Evolutionary conservation across 805 yeast genomes (phyloP).

Genomic region (Sporopachydermia quercuum): DNA sequence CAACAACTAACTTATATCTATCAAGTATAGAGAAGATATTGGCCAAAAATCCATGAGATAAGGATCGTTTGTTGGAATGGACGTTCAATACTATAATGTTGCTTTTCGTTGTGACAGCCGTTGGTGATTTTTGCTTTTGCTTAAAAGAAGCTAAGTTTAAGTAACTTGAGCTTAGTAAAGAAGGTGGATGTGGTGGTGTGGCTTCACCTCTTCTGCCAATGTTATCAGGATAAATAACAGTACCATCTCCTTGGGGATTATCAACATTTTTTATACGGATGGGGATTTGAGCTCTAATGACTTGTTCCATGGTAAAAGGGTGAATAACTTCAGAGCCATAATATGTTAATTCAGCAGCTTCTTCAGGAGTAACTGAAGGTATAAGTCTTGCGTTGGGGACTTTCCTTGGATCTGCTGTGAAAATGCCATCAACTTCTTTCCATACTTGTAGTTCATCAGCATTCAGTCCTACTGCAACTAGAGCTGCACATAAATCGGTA

Average conservation of each 20-base stretch:
- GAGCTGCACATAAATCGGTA: constrained; percentile 94
- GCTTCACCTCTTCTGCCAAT: constrained; percentile 71
- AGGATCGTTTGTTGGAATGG: constrained; percentile 84
- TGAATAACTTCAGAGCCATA: constrained; percentile 97
- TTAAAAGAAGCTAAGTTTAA: constrained; percentile 20
- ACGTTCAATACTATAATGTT: constrained; percentile 85
- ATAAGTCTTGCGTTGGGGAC: constrained; percentile 80
- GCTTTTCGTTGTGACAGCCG: constrained; percentile 92
- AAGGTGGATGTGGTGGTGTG: constrained; percentile 94
- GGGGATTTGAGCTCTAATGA: constrained; percentile 88
- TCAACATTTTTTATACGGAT: constrained; percentile 92
- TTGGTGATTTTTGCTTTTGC: constrained; percentile 45
- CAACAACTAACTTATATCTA: constrained; percentile 75
- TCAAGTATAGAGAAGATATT: constrained; percentile 78
- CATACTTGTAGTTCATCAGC: constrained; percentile 95
- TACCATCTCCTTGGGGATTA: constrained; percentile 87
- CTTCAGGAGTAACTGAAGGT: constrained; percentile 89
- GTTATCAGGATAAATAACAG: constrained; percentile 87
- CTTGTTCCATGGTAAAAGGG: constrained; percentile 99
- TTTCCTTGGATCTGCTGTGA: constrained; percentile 96
- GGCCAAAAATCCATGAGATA: constrained; percentile 92
- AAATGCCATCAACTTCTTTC: constrained; percentile 98
- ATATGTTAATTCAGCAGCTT: constrained; percentile 95
- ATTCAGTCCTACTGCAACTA: constrained; percentile 79
- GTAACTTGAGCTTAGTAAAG: constrained; percentile 38